phyloP scores from a whole-genome alignment of 768 basidiomycete genomes.

The Thelephora aurantiotincta region DNA sequence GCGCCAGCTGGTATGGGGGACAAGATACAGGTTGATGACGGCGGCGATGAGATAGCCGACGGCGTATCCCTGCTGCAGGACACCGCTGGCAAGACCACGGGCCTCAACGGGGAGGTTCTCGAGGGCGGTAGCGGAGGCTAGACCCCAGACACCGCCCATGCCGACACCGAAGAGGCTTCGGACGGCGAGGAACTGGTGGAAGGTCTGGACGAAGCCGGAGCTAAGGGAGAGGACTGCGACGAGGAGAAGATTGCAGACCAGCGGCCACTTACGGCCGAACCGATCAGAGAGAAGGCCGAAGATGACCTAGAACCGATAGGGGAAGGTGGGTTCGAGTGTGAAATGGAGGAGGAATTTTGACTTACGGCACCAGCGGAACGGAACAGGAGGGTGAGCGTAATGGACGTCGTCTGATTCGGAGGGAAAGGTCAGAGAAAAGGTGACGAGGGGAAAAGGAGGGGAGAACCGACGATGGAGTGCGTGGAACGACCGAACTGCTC shows the following conservation, averaged over 20 bases:
- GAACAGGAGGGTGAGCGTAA: constrained; percentile 90
- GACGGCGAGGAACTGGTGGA: constrained; percentile 63
- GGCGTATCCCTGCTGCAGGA: constrained; percentile 85
- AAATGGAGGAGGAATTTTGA: background rate
- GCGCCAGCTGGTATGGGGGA: constrained; percentile 41
- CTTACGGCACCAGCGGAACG: constrained; percentile 61
- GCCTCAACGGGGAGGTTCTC: constrained; percentile 82
- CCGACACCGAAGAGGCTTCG: constrained; percentile 76
- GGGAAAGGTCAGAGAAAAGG: constrained; percentile 2
- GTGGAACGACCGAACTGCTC: constrained; percentile 31
- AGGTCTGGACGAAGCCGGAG: constrained; percentile 70
- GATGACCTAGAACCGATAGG: constrained; percentile 25
- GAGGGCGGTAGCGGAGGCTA: constrained; percentile 67
- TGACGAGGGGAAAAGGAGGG: background rate
- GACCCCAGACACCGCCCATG: constrained; percentile 87
- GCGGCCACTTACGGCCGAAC: constrained; percentile 89
- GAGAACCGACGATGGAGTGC: constrained; percentile 26
- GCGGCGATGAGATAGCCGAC: constrained; percentile 78
- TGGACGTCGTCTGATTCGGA: constrained; percentile 45
- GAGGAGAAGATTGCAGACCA: constrained; percentile 61
- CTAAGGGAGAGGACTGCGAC: constrained; percentile 64
- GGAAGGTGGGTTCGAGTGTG: background rate
- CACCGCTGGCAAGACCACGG: constrained; percentile 73
- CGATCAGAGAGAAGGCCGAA: constrained; percentile 84
- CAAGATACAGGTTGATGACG: constrained; percentile 63